Evolutionary conservation across 495 filamentous ascomycete genomes (phyloP), one percentile per base, ranked within the genome.

Genomic region (Podospora fimiseda): DNA sequence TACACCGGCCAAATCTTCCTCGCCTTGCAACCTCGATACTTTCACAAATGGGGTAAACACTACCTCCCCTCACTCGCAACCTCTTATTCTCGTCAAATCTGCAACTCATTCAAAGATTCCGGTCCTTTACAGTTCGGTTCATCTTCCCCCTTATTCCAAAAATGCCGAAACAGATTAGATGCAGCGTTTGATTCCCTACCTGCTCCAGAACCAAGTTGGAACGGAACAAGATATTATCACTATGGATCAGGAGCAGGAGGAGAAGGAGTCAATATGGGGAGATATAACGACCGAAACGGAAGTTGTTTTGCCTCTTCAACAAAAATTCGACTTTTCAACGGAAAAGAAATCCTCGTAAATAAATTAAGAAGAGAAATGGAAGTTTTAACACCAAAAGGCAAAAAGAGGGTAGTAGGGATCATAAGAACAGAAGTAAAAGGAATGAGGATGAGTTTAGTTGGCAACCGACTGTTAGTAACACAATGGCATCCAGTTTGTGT

Each of bases 51-150:
- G 73, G 73, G 73, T n/a, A 51, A 48, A 22, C 72, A 76, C 57
- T 76, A 71, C 61, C 70, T 76, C 23, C 64, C 71, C 13, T 68
- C 63, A n/a, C 60, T 76, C 5, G 63, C 64, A 19, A 62, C 64
- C 30, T 71, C 74, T 13, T 68, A 76, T 53, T 57, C 62, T 7
- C 63, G 65, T n/a, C 74, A 77, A 57, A 48, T 65, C 45, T 74
- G 73, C 50, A 75, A 74, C 51, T 63, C 65, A 7, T 76, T 75
- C 67, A 74, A 72, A 52, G 74, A 77, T 44, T 59, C 70, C 1
- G 73, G 73, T 14, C 72, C 73, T 15, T 59, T 71, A 21, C 64
- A 61, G 55, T 76, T 73, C 48, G 70, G 73, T 33, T 9, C 15
- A 3, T 23, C 57, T 3, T 72, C 69, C 50, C 57, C 55, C 16